phyloP scores from a whole-genome alignment of 306 rosid genomes.

The Quercus berberidifolia region DNA sequence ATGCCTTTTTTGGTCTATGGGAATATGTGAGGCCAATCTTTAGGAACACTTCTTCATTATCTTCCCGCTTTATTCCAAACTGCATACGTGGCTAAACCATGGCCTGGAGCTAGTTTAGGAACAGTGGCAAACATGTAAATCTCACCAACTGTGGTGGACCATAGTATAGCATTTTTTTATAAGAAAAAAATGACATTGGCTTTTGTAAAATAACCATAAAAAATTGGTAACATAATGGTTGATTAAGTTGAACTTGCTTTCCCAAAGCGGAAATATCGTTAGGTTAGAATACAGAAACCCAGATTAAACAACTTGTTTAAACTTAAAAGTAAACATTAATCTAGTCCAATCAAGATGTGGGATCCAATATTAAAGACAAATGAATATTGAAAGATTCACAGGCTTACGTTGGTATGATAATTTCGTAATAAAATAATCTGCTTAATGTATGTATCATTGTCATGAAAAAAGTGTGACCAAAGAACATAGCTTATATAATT shows the following conservation, averaged over 20 bases:
- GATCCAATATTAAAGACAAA: too few relatives aligned
- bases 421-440: too few relatives aligned
- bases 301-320: background rate
- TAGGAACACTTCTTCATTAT: slow-evolving; percentile 35
- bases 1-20: background rate
- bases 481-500: too few relatives aligned
- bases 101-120: slow-evolving; percentile 36
- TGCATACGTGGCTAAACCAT: slow-evolving; percentile 63
- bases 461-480: too few relatives aligned
- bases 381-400: too few relatives aligned
- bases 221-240: background rate
- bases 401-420: too few relatives aligned
- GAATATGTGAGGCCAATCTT: slow-evolving; percentile 22
- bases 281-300: background rate
- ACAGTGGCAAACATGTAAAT: background rate
- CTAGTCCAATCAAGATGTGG: background rate
- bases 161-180: background rate
- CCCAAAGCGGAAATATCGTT: slow-evolving; percentile 19
- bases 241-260: background rate
- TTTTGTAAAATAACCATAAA: background rate
- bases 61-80: slow-evolving; percentile 48
- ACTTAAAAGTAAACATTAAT: background rate
- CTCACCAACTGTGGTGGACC: slow-evolving; percentile 24
- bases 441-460: too few relatives aligned
- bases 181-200: background rate